Evolutionary conservation across 768 basidiomycete genomes (phyloP).

Genomic region (Podaxis rugospora): DNA sequence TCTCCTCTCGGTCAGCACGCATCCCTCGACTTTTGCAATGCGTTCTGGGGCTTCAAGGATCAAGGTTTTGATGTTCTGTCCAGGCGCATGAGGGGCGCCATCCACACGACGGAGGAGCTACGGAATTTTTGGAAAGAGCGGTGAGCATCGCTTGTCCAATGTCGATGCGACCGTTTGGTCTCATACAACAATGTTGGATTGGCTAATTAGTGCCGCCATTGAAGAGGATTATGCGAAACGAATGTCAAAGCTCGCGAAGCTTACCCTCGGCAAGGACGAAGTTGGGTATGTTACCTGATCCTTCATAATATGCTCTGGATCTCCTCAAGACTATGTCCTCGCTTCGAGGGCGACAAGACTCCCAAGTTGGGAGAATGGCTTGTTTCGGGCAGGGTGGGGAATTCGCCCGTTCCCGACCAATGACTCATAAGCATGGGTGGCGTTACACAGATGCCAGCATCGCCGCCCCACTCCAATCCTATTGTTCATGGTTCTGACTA

Average conservation of each 20-base stretch:
- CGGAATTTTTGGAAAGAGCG: conserved; percentile 90
- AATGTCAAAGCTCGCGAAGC: conserved; percentile 73
- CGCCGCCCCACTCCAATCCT: background rate
- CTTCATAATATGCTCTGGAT: background rate
- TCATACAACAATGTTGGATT: conserved; percentile 5
- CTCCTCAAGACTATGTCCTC: background rate
- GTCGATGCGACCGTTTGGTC: background rate
- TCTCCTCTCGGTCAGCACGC: conserved; percentile 45
- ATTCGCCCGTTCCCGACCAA: background rate
- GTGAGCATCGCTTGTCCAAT: conserved; percentile 37
- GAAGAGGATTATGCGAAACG: conserved; percentile 96
- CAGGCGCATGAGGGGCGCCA: conserved; percentile 82
- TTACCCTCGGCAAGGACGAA: conserved; percentile 80
- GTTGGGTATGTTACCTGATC: conserved; percentile 65
- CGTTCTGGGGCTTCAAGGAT: conserved; percentile 90
- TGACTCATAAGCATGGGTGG: background rate
- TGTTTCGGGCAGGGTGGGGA: background rate
- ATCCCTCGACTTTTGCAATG: conserved; percentile 89
- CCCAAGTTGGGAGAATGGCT: background rate
- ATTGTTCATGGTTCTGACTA: conserved; percentile 6
- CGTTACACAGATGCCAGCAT: background rate
- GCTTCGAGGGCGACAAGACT: background rate
- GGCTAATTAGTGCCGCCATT: conserved; percentile 62
- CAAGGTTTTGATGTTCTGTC: conserved; percentile 89
- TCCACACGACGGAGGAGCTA: conserved; percentile 86